Percentiles rank a stretch among this genome's conserved stretches.
phyloP scores from a whole-genome alignment of 441 rosid species.

The Adansonia madagascariensis region DNA sequence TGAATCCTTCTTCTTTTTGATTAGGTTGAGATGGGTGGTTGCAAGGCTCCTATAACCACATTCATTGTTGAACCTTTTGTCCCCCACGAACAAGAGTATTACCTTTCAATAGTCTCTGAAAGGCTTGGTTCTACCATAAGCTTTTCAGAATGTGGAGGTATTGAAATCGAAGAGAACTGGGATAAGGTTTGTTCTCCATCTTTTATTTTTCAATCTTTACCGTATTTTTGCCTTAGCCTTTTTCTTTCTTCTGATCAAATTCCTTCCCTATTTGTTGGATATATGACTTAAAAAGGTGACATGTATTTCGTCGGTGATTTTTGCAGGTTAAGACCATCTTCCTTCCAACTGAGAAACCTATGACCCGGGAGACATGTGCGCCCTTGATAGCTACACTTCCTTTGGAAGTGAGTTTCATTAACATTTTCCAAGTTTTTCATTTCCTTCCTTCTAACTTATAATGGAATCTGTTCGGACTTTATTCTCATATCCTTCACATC shows the following conservation, averaged over 20 bases:
- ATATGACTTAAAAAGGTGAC: slow-evolving; percentile 8
- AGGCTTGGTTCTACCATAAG: slow-evolving; percentile 79
- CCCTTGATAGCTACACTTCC: slow-evolving; percentile 92
- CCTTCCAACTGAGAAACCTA: slow-evolving; percentile 64
- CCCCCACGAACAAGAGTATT: slow-evolving; percentile 79
- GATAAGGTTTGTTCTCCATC: slow-evolving; percentile 53
- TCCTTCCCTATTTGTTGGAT: background rate
- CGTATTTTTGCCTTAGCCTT: background rate
- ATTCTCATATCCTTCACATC: background rate
- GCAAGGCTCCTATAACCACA: slow-evolving; percentile 84
- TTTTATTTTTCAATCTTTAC: background rate
- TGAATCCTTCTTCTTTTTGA: background rate
- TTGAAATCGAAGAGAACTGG: slow-evolving; percentile 93
- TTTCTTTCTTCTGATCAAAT: slow-evolving; percentile 8
- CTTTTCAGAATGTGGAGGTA: slow-evolving; percentile 89
- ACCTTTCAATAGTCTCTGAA: slow-evolving; percentile 72
- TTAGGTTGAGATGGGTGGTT: slow-evolving; percentile 88
- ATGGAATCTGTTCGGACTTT: background rate
- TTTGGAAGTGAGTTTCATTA: slow-evolving; percentile 57
- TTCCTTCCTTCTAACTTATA: background rate
- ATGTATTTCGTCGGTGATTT: slow-evolving; percentile 19
- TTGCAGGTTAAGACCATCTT: slow-evolving; percentile 71
- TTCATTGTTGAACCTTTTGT: slow-evolving; percentile 88
- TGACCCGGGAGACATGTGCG: slow-evolving; percentile 74
- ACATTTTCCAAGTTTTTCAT: slow-evolving; percentile 15